Evolutionary conservation across 805 yeast genomes (phyloP).

Genomic region (Wickerhamomyces kurtzmanii): DNA sequence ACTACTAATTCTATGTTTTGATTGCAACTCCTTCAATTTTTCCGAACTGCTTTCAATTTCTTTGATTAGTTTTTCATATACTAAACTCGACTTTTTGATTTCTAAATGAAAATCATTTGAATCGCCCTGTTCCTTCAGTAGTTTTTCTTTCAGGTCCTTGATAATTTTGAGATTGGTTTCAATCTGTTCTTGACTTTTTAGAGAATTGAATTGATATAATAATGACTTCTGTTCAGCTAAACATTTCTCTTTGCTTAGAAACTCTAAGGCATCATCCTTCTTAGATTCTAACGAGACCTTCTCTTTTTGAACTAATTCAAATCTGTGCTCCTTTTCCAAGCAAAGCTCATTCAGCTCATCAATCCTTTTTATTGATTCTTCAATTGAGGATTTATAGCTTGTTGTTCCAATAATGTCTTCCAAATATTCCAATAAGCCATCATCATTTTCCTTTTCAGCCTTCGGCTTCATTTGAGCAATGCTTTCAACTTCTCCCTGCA

Average conservation of each 20-base stretch:
- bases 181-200: slow-evolving; percentile 29
- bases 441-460: slow-evolving; percentile 87
- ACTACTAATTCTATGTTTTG: slow-evolving; percentile 32
- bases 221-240: slow-evolving; percentile 43
- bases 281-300: slow-evolving; percentile 50
- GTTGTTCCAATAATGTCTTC: slow-evolving; percentile 98
- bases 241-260: slow-evolving; percentile 53
- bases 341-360: slow-evolving; percentile 77
- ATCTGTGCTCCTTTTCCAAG: slow-evolving; percentile 70
- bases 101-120: slow-evolving; percentile 29
- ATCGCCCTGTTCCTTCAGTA: slow-evolving; percentile 32
- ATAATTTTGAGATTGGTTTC: slow-evolving; percentile 26
- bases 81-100: slow-evolving; percentile 19
- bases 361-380: slow-evolving; percentile 44
- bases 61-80: slow-evolving; percentile 16
- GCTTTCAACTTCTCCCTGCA: slow-evolving; percentile 97
- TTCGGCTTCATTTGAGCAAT: slow-evolving; percentile 98
- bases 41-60: slow-evolving; percentile 14
- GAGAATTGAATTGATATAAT: slow-evolving; percentile 42
- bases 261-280: slow-evolving; percentile 61
- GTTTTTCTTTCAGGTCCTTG: slow-evolving; percentile 27
- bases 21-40: slow-evolving; percentile 22
- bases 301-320: slow-evolving; percentile 72
- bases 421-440: slow-evolving; percentile 85
- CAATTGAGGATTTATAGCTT: slow-evolving; percentile 69